phyloP scores from a whole-genome alignment of 495 filamentous ascomycete genomes.

The Tuber brumale region DNA sequence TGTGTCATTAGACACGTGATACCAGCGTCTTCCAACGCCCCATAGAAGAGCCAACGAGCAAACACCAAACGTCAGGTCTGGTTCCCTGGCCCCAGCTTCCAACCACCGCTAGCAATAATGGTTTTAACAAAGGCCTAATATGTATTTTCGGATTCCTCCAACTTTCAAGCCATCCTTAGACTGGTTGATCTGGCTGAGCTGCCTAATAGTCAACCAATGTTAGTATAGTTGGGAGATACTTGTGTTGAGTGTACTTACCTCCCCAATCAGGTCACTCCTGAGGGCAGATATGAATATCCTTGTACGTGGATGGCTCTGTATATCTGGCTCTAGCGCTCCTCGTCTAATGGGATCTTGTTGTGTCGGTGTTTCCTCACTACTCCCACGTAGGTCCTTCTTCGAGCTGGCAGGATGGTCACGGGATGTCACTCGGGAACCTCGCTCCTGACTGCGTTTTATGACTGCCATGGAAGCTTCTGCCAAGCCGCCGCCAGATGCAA shows the following conservation, averaged over 20 bases:
- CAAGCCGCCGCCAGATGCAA: constrained; percentile 27
- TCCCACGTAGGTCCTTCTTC: neutral
- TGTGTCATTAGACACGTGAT: neutral
- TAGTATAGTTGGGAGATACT: constrained; percentile 1
- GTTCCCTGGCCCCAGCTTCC: neutral
- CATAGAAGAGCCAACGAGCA: neutral
- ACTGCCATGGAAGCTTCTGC: constrained; percentile 12
- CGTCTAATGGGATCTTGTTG: constrained; percentile 13
- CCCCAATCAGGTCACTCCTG: neutral
- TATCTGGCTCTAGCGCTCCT: neutral
- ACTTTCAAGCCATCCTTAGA: constrained; percentile 25
- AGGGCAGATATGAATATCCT: constrained; percentile 11
- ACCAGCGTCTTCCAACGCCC: neutral
- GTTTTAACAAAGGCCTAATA: neutral
- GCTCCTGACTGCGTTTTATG: neutral
- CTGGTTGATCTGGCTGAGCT: constrained; percentile 6
- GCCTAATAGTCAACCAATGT: constrained; percentile 12
- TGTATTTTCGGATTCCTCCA: constrained; percentile 31
- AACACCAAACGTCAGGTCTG: neutral
- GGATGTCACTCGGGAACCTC: constrained; percentile 17
- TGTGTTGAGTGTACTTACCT: constrained; percentile 5
- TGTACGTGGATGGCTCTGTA: neutral
- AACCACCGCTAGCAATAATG: neutral
- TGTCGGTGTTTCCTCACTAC: constrained; percentile 21
- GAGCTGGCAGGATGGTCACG: neutral